phyloP scores from a whole-genome alignment of 495 filamentous ascomycete genomes.

The Penicillium lividum region DNA sequence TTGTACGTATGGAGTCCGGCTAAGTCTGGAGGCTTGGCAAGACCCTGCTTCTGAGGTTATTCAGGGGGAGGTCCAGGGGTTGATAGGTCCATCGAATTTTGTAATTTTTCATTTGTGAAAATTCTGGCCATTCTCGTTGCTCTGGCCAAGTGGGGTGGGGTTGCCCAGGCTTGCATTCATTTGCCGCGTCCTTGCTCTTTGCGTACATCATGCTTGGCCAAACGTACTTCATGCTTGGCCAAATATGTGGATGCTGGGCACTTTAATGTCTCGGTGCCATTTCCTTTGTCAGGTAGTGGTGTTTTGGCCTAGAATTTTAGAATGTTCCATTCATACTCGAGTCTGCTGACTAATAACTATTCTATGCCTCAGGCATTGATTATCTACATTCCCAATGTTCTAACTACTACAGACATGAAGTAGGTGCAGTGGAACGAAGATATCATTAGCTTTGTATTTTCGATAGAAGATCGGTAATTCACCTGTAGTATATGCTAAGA shows the following conservation, averaged over 20 bases:
- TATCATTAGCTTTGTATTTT: too few species aligned
- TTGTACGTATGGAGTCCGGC: constrained; percentile 2
- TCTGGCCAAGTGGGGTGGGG: background rate
- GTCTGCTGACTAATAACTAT: background rate
- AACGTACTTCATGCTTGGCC: background rate
- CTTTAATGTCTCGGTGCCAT: background rate
- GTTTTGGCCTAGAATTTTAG: background rate
- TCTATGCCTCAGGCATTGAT: background rate
- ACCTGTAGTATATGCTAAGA: too few species aligned
- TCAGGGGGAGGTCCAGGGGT: constrained; percentile 13
- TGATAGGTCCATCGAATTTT: background rate
- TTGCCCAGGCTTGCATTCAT: background rate
- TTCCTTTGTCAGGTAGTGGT: background rate
- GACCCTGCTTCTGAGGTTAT: constrained; percentile 25
- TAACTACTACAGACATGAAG: too few species aligned
- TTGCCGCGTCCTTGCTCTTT: background rate
- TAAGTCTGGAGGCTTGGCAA: constrained; percentile 21
- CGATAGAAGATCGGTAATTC: too few species aligned
- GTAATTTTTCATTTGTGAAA: background rate
- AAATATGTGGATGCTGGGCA: background rate
- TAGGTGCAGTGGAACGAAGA: too few species aligned
- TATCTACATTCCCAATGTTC: too few species aligned
- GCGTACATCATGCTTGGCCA: background rate
- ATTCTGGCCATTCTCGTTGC: background rate
- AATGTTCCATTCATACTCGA: background rate